Evolutionary conservation across 2,329 filamentous ascomycete species (phyloP).

Genomic region (Aspergillus sp.): DNA sequence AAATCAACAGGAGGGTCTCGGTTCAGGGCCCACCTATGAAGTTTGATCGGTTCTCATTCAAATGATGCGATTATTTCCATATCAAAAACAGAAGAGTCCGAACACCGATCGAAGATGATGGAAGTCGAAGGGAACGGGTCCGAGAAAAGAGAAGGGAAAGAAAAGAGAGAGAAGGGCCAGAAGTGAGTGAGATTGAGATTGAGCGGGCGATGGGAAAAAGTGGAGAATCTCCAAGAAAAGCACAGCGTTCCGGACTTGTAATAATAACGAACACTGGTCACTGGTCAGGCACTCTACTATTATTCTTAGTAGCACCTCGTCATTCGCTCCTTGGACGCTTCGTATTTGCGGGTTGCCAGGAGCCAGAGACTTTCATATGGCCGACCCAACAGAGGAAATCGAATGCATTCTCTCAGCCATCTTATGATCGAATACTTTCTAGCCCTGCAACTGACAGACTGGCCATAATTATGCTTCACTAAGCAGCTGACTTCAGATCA

Average conservation of each 20-base stretch:
- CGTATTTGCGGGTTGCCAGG: constrained; percentile 1
- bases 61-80: constrained; percentile 10
- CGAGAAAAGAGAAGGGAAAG: constrained; percentile 16
- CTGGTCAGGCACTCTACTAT: background rate
- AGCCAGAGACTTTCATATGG: background rate
- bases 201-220: constrained; percentile 10
- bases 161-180: constrained; percentile 21
- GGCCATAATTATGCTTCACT: background rate
- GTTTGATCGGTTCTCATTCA: constrained; percentile 17
- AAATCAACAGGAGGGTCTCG: constrained; percentile 2
- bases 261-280: constrained; percentile 5
- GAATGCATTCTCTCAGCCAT: background rate
- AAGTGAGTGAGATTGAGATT: constrained; percentile 32
- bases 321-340: constrained; percentile 8
- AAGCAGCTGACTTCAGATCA: background rate
- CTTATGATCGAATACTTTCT: background rate
- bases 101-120: constrained; percentile 9
- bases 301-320: constrained; percentile 1
- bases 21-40: constrained; percentile 9
- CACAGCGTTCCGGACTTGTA: constrained; percentile 14
- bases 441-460: background rate
- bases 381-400: background rate
- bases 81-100: constrained; percentile 16
- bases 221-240: constrained; percentile 12
- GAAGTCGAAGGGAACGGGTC: constrained; percentile 8